Conservation (phyloP, 371 early-diverging fungal species). For the Saksenaea oblongispora region DNA sequence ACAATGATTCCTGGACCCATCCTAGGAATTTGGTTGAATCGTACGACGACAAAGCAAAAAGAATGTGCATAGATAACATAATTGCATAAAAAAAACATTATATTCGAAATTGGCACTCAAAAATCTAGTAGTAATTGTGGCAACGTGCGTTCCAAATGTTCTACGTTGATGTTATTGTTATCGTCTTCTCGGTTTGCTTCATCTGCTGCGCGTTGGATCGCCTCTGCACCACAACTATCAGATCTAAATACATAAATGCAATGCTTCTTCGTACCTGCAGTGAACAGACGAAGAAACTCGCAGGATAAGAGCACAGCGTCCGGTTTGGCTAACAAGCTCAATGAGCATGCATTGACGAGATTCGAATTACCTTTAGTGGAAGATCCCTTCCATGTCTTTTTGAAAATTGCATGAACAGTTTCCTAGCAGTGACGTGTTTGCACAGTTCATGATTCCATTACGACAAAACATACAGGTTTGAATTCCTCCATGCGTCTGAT, state of each 20-base stretch:
- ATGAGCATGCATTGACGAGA: neutral
- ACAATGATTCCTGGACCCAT: too few relatives aligned
- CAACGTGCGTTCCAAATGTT: constrained; percentile 14
- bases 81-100: too few relatives aligned
- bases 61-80: too few relatives aligned
- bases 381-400: neutral
- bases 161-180: constrained; percentile 6
- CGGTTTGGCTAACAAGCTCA: neutral
- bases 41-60: too few relatives aligned
- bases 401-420: neutral
- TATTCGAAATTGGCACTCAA: neutral
- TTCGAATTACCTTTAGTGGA: neutral
- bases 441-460: neutral
- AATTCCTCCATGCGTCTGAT: neutral
- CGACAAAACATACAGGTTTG: neutral
- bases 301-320: constrained; percentile 5
- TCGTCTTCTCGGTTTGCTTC: neutral
- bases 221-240: neutral
- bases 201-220: constrained; percentile 11
- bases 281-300: constrained; percentile 12
- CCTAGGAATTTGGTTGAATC: too few relatives aligned
- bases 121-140: constrained; percentile 10
- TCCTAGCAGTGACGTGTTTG: neutral
- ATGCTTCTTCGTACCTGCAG: neutral
- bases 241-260: neutral